phyloP scores from a whole-genome alignment of 805 yeast species.

The baker's yeast (Saccharomyces cerevisiae) region DNA sequence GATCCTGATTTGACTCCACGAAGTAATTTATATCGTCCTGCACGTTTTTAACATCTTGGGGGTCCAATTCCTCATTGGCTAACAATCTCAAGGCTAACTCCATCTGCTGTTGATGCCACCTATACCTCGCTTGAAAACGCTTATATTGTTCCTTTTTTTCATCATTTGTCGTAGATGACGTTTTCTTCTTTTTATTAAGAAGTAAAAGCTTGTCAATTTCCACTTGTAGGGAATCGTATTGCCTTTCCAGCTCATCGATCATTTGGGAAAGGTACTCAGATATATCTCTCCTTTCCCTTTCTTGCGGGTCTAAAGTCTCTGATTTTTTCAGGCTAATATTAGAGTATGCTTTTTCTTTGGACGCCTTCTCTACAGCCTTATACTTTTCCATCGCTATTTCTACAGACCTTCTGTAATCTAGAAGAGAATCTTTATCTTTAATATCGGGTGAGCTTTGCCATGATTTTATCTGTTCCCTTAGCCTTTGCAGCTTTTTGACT shows the following conservation, averaged over 20 bases:
- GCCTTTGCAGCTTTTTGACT: conserved; percentile 86
- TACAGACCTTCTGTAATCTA: conserved; percentile 67
- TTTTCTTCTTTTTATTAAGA: conserved; percentile 29
- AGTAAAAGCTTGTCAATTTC: conserved; percentile 27
- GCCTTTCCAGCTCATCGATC: conserved; percentile 75
- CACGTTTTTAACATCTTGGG: conserved; percentile 64
- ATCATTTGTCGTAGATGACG: conserved; percentile 25
- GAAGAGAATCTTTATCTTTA: conserved; percentile 75
- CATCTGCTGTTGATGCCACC: conserved; percentile 70
- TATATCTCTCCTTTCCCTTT: conserved; percentile 68
- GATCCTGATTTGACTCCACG: conserved; percentile 86
- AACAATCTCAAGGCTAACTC: conserved; percentile 71
- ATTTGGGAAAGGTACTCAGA: conserved; percentile 57
- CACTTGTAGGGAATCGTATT: conserved; percentile 69
- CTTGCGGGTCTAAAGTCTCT: conserved; percentile 62
- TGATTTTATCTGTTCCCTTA: conserved; percentile 89
- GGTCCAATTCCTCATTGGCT: conserved; percentile 75
- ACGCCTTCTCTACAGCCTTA: conserved; percentile 87
- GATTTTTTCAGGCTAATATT: conserved; percentile 79
- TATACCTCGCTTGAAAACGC: conserved; percentile 57
- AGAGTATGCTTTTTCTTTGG: conserved; percentile 88
- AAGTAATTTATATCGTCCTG: conserved; percentile 87
- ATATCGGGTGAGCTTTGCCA: conserved; percentile 91
- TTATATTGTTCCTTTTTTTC: conserved; percentile 44
- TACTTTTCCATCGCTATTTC: conserved; percentile 88